Evolutionary conservation across 352 stramenopile species (phyloP).

Genomic region (Globisporangium barbulae): DNA sequence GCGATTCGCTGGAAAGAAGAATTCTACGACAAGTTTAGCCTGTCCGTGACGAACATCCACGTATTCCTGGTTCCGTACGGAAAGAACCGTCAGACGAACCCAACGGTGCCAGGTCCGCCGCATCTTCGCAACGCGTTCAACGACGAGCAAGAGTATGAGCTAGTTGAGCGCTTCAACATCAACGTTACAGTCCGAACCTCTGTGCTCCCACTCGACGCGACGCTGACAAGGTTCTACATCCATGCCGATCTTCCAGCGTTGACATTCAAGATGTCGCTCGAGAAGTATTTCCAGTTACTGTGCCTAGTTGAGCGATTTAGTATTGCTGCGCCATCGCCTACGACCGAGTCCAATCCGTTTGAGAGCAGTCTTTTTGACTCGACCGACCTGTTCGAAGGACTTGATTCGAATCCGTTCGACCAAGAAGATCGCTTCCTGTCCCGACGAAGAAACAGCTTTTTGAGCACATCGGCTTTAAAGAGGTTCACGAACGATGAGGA

Average conservation of each 20-base stretch:
- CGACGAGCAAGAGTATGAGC: conserved; percentile 64
- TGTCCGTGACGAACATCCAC: conserved; percentile 81
- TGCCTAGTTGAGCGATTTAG: conserved; percentile 60
- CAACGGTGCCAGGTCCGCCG: conserved; percentile 21
- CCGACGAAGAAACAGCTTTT: conserved; percentile 30
- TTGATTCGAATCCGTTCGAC: conserved; percentile 22
- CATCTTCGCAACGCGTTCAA: conserved; percentile 42
- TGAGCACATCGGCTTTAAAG: conserved; percentile 53
- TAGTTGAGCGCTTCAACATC: conserved; percentile 85
- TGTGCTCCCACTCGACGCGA: conserved; percentile 80
- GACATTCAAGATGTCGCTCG: conserved; percentile 82
- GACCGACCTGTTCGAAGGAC: conserved; percentile 18
- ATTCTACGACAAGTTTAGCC: conserved; percentile 89
- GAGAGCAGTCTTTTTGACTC: conserved; percentile 19
- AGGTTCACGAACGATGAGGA: conserved; percentile 44
- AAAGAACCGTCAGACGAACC: conserved; percentile 23
- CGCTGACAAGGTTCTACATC: conserved; percentile 77
- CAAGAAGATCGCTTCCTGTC: conserved; percentile 23
- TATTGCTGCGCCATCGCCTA: conserved; percentile 16
- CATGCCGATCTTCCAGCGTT: conserved; percentile 79
- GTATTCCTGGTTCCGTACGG: conserved; percentile 78
- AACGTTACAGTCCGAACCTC: conserved; percentile 84
- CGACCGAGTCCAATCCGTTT: conserved; percentile 10
- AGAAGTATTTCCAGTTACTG: conserved; percentile 80
- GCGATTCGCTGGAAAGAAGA: conserved; percentile 89